These are phyloP conservation scores for Nakazawaea wickerhamii DNA, from an alignment of 805 yeast genomes.

Conservation along the genomic window DNA sequence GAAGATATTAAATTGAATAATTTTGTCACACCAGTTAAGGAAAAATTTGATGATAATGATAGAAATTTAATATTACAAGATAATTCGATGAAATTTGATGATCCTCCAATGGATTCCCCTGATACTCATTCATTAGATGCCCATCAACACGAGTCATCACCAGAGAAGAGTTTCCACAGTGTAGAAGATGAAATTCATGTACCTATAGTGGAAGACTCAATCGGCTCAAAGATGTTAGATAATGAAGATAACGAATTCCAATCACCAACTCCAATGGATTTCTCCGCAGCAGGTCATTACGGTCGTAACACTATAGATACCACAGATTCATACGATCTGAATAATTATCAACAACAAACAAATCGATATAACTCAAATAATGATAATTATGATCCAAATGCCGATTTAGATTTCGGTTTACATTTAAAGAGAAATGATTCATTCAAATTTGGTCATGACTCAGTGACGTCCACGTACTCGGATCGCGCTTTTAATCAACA, in stretches of 20 bases:
- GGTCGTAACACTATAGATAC: neutral
- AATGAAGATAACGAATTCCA: no score
- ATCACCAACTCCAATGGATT: no score
- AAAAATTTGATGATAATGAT: neutral
- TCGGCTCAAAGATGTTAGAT: neutral
- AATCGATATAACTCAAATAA: neutral
- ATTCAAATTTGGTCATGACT: neutral
- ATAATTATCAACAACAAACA: neutral
- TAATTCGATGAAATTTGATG: no score
- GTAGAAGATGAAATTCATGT: neutral
- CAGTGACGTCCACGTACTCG: constrained; percentile 1
- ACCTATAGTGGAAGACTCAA: neutral
- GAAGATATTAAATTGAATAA: constrained; percentile 8
- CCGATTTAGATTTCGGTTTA: neutral
- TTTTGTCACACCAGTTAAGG: constrained; percentile 1
- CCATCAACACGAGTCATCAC: neutral
- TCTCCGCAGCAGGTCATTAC: neutral
- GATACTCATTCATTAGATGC: neutral
- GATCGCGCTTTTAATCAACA: neutral
- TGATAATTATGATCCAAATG: neutral
- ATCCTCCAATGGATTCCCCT: neutral
- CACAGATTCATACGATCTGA: neutral
- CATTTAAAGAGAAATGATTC: neutral
- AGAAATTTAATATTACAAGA: neutral
- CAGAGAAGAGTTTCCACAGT: constrained; percentile 7